Conservation (phyloP, 768 basidiomycete genomes). For the Cystofilobasidium bisporidii region DNA sequence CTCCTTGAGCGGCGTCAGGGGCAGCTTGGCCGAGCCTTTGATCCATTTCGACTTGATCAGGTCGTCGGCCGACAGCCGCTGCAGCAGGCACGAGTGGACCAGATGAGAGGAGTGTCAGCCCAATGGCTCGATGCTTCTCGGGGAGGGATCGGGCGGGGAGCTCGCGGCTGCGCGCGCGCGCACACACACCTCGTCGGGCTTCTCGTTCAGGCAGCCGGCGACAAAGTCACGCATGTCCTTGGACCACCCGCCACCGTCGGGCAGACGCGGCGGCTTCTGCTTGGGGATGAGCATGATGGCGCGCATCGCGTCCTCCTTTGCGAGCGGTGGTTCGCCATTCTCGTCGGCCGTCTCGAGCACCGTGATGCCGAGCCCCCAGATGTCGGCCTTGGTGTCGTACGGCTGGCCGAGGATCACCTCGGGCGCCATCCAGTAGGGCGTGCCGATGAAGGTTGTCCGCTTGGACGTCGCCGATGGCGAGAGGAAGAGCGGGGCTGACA, state of each 20-base stretch:
- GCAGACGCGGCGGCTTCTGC: conserved; percentile 67
- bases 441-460: conserved; percentile 90
- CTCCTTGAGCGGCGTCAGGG: conserved; percentile 64
- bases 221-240: conserved; percentile 85
- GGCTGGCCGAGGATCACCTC: conserved; percentile 83
- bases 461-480: conserved; percentile 67
- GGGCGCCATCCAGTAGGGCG: conserved; percentile 99
- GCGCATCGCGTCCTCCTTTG: conserved; percentile 60
- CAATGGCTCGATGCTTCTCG: too few relatives aligned
- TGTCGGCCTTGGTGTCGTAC: conserved; percentile 95
- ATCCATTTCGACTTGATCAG: conserved; percentile 78
- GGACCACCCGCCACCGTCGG: conserved; percentile 60
- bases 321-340: conserved; percentile 89
- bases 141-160: too few relatives aligned
- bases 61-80: conserved; percentile 87
- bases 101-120: too few relatives aligned
- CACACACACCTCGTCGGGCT: conserved; percentile 59
- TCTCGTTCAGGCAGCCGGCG: conserved; percentile 67
- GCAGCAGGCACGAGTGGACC: conserved; percentile 22
- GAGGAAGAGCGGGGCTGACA: conserved; percentile 72
- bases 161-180: neutral
- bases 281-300: conserved; percentile 85
- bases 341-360: conserved; percentile 74
- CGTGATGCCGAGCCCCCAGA: conserved; percentile 95
- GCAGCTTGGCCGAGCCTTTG: conserved; percentile 57